Base-by-base conservation (phyloP, 2,329 filamentous ascomycete species). In the Xylariaceae sp. region DNA sequence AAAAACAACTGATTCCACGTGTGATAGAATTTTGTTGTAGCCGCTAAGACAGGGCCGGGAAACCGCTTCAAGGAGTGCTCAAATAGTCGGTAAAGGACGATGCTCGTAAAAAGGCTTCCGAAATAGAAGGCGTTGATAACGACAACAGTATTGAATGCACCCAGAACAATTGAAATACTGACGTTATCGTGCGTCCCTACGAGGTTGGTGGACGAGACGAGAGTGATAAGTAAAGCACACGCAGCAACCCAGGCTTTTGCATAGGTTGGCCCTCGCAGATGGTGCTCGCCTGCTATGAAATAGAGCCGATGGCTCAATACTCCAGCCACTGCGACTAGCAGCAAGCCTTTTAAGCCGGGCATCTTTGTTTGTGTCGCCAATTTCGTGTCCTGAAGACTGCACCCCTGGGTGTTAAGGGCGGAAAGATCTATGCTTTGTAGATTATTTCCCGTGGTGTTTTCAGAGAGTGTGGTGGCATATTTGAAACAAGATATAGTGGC, bases 1-100 rank as follows among this genome's bases (percentile, higher is more conserved):
- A 31, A 50, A 1, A 5, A 41, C 7, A 58, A 49, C 11, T 54
- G 41, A 19, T 53, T 13, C 4, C 9, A 42, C 9, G 54, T 22
- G 31, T 58, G 56, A 53, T 54, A 58, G 39, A 58, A 14, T 36
- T 58, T 58, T 2, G 56, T 46, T 5, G 43, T 18, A 5, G 53
- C 48, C 2, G 48, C 48, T 1, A 58, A 17, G 14, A n/a, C 46
- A 13, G 56, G 56, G 17, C 56, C 54, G 17, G 33, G 2, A 38
- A 53, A 58, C 5, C 49, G 14, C 18, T 31, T 42, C 6, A 58
- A 42, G 4, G 47, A 48, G 43, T 57, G 55, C 34, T 57, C 18
- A 14, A 55, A 52, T 5, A 55, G 6, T 31, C 53, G 49, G 31
- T 55, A 55, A 1, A 55, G 14, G 6, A 47, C 16, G 6, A 51